Evolutionary conservation across 768 basidiomycete genomes (phyloP).

Genomic region (Chalciporus pseudorubinellus): DNA sequence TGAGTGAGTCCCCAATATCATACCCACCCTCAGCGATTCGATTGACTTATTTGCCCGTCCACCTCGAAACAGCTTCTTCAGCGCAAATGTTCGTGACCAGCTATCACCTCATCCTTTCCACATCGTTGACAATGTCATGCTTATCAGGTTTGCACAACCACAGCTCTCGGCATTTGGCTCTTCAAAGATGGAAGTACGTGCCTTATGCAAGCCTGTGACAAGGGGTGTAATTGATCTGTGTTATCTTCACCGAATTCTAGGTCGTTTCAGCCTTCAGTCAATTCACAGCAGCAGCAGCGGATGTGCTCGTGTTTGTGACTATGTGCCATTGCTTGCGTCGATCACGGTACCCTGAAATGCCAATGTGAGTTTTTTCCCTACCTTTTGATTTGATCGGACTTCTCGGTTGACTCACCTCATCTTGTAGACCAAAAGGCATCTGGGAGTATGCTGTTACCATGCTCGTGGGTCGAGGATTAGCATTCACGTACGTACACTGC

Average conservation of each 20-base stretch:
- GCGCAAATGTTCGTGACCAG: conserved; percentile 26
- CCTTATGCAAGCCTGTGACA: neutral
- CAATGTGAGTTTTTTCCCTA: conserved; percentile 13
- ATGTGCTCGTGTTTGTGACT: conserved; percentile 12
- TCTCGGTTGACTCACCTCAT: neutral
- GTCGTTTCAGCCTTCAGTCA: conserved; percentile 13
- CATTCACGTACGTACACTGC: conserved; percentile 21
- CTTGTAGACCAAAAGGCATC: conserved; percentile 12
- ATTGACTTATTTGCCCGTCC: neutral
- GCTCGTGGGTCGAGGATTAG: conserved; percentile 21
- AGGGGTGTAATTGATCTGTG: neutral
- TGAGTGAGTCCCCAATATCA: conserved; percentile 19
- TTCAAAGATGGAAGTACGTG: conserved; percentile 18
- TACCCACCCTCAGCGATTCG: neutral
- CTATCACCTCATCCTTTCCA: neutral
- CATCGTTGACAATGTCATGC: conserved; percentile 8
- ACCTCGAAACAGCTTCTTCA: conserved; percentile 12
- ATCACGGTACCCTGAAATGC: conserved; percentile 13
- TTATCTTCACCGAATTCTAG: conserved; percentile 1
- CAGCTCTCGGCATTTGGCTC: conserved; percentile 21
- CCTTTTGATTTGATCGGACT: neutral
- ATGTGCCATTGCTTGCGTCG: conserved; percentile 23
- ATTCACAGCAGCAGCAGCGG: conserved; percentile 3
- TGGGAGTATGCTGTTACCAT: neutral
- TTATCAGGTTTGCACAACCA: conserved; percentile 18